Evolutionary conservation across 108 stramenopile species (phyloP), one percentile per base, ranked within the genome.

Genomic region (Fistulifera pelliculosa): DNA sequence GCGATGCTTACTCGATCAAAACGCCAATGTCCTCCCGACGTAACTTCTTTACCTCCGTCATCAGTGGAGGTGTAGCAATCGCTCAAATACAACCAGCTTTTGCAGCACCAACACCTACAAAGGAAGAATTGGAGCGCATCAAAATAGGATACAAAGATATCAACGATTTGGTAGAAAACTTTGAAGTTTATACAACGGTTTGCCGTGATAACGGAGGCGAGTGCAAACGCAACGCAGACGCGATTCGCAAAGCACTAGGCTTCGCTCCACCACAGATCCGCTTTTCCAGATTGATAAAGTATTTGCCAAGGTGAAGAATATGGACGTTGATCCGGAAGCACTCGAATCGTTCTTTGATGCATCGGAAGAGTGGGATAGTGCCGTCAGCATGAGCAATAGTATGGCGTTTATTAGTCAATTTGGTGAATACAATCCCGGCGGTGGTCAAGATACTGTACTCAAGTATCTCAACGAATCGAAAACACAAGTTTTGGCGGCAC

Each of bases 391-490:
- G 85, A 66, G 64, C 39, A 93, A 93, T 60, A 68, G 54, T 40
- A 93, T 93, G 91, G 85, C 87, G n/a, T 93, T 87, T 56, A 89
- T 93, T 48, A 69, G 66, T 45, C 91, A 93, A 61, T 93, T 93
- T 64, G 91, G 81, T 7, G 61, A 83, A 65, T 93, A 93, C 70
- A 93, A 93, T 58, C 91, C 91, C 12, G 91, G 91, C 27, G 91
- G 91, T 35, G 91, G 91, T 17, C 75, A 83, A 48, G 91, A 93
- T 54, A 82, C 81, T 62, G 91, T 93, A 0, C 73, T 93, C 49
- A 93, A 93, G 52, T 93, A 89, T 58, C 58, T 93, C 59, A 74
- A 89, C 35, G 91, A 93, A 65, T 60, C 76, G 2, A 71, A 88
- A 52, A 89, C 58, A 58, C 87, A 88, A 51, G 87, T 93, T 19